Evolutionary conservation across 352 stramenopile species (phyloP), one percentile per base, ranked within the genome.

Genomic region (Phytophthora megakarya): DNA sequence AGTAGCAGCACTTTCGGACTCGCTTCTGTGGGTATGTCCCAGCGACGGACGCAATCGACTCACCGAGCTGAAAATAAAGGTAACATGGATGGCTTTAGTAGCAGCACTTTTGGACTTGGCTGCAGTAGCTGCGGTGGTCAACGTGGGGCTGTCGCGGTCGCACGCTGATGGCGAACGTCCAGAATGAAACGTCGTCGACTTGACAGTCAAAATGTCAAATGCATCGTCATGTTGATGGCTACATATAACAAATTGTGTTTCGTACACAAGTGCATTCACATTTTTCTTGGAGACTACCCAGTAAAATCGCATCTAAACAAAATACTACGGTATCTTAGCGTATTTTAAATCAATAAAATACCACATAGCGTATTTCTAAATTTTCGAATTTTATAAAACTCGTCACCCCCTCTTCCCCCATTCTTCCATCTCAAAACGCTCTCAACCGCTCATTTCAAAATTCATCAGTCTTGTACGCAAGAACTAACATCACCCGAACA

Each of bases 101-200:
- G 49, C 47, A 13, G 33, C 11, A 23, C 3, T 54, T 43, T 19
- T 7, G 28, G 44, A 25, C 26, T 40, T 32, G 30, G 23, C 25
- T n/a, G 16, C 33, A 46, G 37, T 38, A 47, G 22, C 22, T 30
- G 37, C 18, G n/a, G 49, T n/a, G 23, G 22, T 37, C 37, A 48
- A 59, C 50, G 38, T 25, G 18, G 11, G 50, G n/a, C 50, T 59
- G 50, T 59, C 50, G 23, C 26, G 22, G 50, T 47, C 50, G 50
- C 18, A n/a, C 33, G 48, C 48, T 6, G 43, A n/a, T 50, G 23
- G 15, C 19, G 19, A 21, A 47, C 44, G 16, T 51, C 23, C 44
- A 51, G 25, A 37, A 25, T 18, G 38, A 44, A 44, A 23, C 38
- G n/a, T 11, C 22, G 37, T n/a, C 37, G 10, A 43, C 30, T 12